Evolutionary conservation across 371 early-diverging fungal species (phyloP), one percentile per base, ranked within the genome.

Genomic region (Amoeboaphelidium protococcarum): DNA sequence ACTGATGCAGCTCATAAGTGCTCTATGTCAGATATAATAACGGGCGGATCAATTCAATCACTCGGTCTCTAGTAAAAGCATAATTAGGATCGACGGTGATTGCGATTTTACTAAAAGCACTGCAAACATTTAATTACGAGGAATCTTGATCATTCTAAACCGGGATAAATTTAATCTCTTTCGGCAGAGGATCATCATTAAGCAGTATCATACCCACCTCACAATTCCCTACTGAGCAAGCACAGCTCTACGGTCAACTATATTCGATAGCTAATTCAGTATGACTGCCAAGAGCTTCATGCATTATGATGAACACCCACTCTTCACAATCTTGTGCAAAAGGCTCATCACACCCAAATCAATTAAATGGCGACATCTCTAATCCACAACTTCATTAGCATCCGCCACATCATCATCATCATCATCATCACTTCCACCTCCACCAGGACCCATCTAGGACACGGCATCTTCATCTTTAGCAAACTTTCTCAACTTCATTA

Each of bases 101-200:
- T 21, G 83, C 85, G 4, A 88, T 63, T 50, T 82, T 83, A 10
- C 91, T 90, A 40, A 89, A 60, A 1, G 89, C 82, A 40, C 84
- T 85, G 0, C 80, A 69, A 0, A 82, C 80, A 20, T 47, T 23
- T 1, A 65, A n/a, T n/a, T n/a, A n/a, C n/a, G n/a, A n/a, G n/a
- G n/a, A n/a, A n/a, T n/a, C n/a, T n/a, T n/a, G n/a, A n/a, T n/a
- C n/a, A n/a, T n/a, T n/a, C n/a, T n/a, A n/a, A n/a, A n/a, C n/a
- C n/a, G n/a, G n/a, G n/a, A n/a, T n/a, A n/a, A n/a, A n/a, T n/a
- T n/a, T n/a, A n/a, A n/a, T n/a, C n/a, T n/a, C n/a, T n/a, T n/a
- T n/a, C n/a, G n/a, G n/a, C n/a, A n/a, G n/a, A n/a, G n/a, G n/a
- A n/a, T n/a, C n/a, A n/a, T n/a, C n/a, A n/a, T n/a, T n/a, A n/a